Evolutionary conservation across 1,284 basidiomycete species (phyloP).

Genomic region (Mycena sp.): DNA sequence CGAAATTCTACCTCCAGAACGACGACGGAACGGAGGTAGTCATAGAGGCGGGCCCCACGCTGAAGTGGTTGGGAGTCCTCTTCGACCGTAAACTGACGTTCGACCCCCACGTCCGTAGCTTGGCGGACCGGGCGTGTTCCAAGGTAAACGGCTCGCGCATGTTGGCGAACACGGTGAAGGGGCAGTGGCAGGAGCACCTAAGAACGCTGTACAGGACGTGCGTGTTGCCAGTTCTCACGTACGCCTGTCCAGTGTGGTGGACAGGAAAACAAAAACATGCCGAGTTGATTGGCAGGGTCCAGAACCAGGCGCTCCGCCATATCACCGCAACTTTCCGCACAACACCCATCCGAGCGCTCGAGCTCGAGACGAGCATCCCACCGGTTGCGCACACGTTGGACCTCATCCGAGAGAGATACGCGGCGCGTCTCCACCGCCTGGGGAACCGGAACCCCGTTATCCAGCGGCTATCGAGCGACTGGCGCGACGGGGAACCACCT

Average conservation of each 20-base stretch:
- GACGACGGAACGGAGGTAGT: not conserved
- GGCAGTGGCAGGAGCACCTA: constrained; percentile 38
- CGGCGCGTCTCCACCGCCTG: constrained; percentile 28
- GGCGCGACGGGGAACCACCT: constrained; percentile 22
- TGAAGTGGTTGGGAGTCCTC: constrained; percentile 44
- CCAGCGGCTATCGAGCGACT: constrained; percentile 31
- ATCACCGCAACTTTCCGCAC: constrained; percentile 47
- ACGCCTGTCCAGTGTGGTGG: constrained; percentile 44
- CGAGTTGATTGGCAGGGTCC: constrained; percentile 34
- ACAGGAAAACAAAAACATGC: constrained; percentile 33
- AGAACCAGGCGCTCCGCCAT: constrained; percentile 37
- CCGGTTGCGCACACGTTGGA: constrained; percentile 32
- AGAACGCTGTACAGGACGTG: constrained; percentile 40
- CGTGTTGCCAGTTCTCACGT: constrained; percentile 42
- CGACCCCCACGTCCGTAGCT: constrained; percentile 15
- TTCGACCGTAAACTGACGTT: constrained; percentile 17
- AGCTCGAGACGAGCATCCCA: constrained; percentile 41
- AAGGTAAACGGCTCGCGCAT: constrained; percentile 39
- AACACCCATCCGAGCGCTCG: constrained; percentile 40
- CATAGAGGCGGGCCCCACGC: not conserved
- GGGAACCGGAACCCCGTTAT: constrained; percentile 31
- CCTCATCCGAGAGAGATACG: not conserved
- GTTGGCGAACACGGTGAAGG: constrained; percentile 47
- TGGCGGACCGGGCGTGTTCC: constrained; percentile 32
- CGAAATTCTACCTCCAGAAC: not conserved